phyloP scores from a whole-genome alignment of 768 basidiomycete genomes.

The Tephrocybe sp. region DNA sequence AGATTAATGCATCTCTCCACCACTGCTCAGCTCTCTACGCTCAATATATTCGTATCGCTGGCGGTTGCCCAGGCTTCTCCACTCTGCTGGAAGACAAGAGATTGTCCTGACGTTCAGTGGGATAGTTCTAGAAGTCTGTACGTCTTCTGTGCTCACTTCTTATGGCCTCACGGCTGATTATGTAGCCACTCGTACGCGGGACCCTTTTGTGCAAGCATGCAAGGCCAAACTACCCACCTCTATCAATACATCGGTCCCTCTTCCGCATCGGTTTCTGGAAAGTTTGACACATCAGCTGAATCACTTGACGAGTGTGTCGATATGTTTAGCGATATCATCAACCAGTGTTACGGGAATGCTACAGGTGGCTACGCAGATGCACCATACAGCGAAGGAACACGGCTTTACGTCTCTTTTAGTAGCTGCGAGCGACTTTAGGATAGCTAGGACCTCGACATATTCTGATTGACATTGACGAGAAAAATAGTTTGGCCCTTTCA shows the following conservation, averaged over 20 bases:
- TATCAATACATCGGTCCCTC: neutral
- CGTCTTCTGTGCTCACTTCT: neutral
- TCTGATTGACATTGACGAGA: no score
- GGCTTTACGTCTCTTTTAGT: neutral
- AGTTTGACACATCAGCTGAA: neutral
- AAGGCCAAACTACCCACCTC: neutral
- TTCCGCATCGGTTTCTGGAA: neutral
- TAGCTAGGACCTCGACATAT: no score
- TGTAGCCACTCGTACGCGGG: neutral
- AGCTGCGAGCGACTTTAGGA: neutral
- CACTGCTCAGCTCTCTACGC: neutral
- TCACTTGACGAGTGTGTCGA: neutral
- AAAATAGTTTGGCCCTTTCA: no score
- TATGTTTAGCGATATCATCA: neutral
- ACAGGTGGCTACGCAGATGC: neutral
- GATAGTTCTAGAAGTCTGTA: neutral
- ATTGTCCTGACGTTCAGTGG: neutral
- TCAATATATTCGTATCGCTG: neutral
- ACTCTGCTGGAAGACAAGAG: neutral
- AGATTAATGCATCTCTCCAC: neutral
- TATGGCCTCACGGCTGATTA: neutral
- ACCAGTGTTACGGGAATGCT: neutral
- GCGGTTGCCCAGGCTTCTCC: neutral
- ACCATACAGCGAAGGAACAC: neutral
- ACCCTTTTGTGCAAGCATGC: neutral